A percentile compares a stretch with the other conserved stretches of the same genome.
Evolutionary conservation across 2,329 filamentous ascomycete genomes (phyloP).

Genomic region (Paecilomyces variotii): DNA sequence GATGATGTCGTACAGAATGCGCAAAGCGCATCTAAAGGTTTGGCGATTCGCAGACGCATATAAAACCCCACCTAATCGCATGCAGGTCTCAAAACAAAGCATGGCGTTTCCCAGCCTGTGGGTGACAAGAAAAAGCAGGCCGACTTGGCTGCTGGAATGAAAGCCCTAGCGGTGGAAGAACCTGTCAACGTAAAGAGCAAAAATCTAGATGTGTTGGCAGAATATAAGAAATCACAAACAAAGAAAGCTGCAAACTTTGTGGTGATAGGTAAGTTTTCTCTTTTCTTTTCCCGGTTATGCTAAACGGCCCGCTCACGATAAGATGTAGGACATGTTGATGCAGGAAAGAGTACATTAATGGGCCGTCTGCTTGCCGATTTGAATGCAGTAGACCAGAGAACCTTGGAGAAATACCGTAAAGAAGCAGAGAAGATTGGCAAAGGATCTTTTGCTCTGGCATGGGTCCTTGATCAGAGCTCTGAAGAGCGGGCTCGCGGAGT

Average conservation of each 20-base stretch:
- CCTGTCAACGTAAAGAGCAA: conserved; percentile 55
- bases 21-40: conserved; percentile 71
- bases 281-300: conserved; percentile 5
- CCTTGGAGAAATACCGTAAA: conserved; percentile 77
- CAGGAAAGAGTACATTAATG: conserved; percentile 97
- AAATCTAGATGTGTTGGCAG: conserved; percentile 74
- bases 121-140: conserved; percentile 34
- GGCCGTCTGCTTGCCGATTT: conserved; percentile 85
- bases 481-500: conserved; percentile 87
- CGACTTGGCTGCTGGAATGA: conserved; percentile 41
- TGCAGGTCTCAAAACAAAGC: conserved; percentile 39
- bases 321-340: conserved; percentile 76
- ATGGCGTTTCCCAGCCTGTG: conserved; percentile 31
- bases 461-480: conserved; percentile 87
- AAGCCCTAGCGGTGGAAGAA: conserved; percentile 43
- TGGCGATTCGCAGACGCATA: conserved; percentile 39
- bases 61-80: conserved; percentile 30
- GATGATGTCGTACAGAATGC: conserved; percentile 83
- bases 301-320: conserved; percentile 10
- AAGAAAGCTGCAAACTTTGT: conserved; percentile 87
- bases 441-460: conserved; percentile 89
- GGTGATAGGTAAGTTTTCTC: conserved; percentile 62
- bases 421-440: conserved; percentile 91
- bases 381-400: conserved; percentile 77
- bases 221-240: conserved; percentile 64